Percentiles rank a stretch among this genome's conserved stretches.
phyloP scores from a whole-genome alignment of 495 filamentous ascomycete genomes.

The Talaromyces borbonicus region DNA sequence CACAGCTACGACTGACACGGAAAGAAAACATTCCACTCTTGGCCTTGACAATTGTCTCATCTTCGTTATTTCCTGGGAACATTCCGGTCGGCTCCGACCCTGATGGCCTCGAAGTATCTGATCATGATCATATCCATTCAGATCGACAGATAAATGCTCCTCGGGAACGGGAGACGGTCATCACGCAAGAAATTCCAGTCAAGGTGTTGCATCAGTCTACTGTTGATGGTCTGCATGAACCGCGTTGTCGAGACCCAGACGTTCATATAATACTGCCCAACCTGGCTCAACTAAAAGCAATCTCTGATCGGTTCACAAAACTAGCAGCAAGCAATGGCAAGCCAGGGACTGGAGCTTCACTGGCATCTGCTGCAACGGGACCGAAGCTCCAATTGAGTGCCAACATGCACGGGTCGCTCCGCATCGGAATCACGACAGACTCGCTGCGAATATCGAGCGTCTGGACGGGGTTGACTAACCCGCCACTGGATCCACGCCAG shows the following conservation, averaged over 20 bases:
- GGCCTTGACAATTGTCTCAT: slow-evolving; percentile 69
- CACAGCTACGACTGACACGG: slow-evolving; percentile 83
- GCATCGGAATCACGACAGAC: slow-evolving; percentile 66
- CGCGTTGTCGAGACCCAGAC: slow-evolving; percentile 81
- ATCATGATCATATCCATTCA: slow-evolving; percentile 7
- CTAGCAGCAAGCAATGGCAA: slow-evolving; percentile 33
- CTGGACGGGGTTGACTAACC: slow-evolving; percentile 78
- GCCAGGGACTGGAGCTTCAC: slow-evolving; percentile 10
- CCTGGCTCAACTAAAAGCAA: slow-evolving; percentile 73
- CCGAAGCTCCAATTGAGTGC: slow-evolving; percentile 74
- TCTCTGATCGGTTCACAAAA: slow-evolving; percentile 89
- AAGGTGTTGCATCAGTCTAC: slow-evolving; percentile 70
- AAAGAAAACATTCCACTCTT: slow-evolving; percentile 78
- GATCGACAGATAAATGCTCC: slow-evolving; percentile 18
- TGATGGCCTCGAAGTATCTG: slow-evolving; percentile 15
- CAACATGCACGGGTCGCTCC: slow-evolving; percentile 83
- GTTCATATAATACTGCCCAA: slow-evolving; percentile 86
- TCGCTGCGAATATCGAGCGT: slow-evolving; percentile 67
- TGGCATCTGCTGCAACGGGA: slow-evolving; percentile 15
- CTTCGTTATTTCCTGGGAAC: slow-evolving; percentile 27
- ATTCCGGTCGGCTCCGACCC: slow-evolving; percentile 38
- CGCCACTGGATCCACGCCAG: slow-evolving; percentile 66
- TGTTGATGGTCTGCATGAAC: slow-evolving; percentile 82
- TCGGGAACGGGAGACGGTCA: slow-evolving; percentile 66
- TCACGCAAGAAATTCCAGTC: slow-evolving; percentile 96